Conservation (phyloP, 2,329 filamentous ascomycete species). For the Penicillium sp. region DNA sequence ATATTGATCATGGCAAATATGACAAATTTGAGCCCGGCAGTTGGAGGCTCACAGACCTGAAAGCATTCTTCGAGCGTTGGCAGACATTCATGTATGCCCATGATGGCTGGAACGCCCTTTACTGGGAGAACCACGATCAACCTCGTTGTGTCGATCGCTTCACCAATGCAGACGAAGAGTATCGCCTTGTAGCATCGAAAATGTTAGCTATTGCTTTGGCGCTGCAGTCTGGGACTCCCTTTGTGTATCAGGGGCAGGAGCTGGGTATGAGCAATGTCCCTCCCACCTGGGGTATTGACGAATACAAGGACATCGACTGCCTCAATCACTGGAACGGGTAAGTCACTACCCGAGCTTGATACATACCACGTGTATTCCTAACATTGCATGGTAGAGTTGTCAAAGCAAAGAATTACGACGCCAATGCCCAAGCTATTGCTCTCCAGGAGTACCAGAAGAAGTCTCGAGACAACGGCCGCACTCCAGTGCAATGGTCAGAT, state of each 20-base stretch:
- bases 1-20: slow-evolving; percentile 54
- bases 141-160: slow-evolving; percentile 60
- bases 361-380: not conserved
- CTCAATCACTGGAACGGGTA: slow-evolving; percentile 55
- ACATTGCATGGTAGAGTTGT: slow-evolving; percentile 27
- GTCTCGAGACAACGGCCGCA: slow-evolving; percentile 65
- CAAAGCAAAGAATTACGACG: slow-evolving; percentile 27
- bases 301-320: slow-evolving; percentile 67
- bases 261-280: slow-evolving; percentile 66
- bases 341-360: slow-evolving; percentile 15
- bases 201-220: slow-evolving; percentile 58
- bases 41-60: slow-evolving; percentile 54
- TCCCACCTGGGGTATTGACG: slow-evolving; percentile 57
- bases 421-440: slow-evolving; percentile 28
- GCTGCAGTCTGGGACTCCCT: slow-evolving; percentile 61
- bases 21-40: slow-evolving; percentile 50
- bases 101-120: slow-evolving; percentile 64
- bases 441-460: slow-evolving; percentile 40
- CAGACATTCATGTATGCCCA: slow-evolving; percentile 59
- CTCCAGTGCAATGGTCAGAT: slow-evolving; percentile 70
- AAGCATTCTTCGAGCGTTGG: slow-evolving; percentile 56
- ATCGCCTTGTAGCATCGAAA: slow-evolving; percentile 55
- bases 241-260: slow-evolving; percentile 70
- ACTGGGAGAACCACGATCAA: slow-evolving; percentile 67
- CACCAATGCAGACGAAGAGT: slow-evolving; percentile 49